phyloP scores from a whole-genome alignment of 495 filamentous ascomycete species.

The Articulospora tetracladia region DNA sequence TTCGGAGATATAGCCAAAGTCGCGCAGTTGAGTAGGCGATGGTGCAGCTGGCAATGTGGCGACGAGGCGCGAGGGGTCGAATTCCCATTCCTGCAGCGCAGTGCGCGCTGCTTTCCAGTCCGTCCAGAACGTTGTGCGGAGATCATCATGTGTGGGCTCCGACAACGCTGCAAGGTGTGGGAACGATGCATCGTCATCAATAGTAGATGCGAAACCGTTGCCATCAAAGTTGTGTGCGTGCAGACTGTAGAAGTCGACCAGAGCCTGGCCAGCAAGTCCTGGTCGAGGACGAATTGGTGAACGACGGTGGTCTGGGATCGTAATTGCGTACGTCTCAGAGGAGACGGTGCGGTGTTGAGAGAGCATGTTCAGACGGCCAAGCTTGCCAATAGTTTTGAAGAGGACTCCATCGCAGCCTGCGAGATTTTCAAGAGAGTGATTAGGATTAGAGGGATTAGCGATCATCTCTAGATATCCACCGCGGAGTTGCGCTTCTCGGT shows the following conservation, averaged over 20 bases:
- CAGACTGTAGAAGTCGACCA: slow-evolving; percentile 49
- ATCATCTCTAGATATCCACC: slow-evolving; percentile 64
- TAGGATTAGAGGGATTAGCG: slow-evolving; percentile 47
- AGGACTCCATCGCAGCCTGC: slow-evolving; percentile 81
- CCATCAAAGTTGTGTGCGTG: slow-evolving; percentile 56
- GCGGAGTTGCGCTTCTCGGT: slow-evolving; percentile 84
- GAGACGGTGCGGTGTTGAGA: slow-evolving; percentile 66
- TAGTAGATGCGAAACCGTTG: slow-evolving; percentile 53
- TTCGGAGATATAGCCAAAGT: slow-evolving; percentile 66
- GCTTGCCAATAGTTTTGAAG: slow-evolving; percentile 71
- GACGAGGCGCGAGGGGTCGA: slow-evolving; percentile 49
- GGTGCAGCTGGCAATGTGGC: slow-evolving; percentile 38
- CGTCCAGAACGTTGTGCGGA: slow-evolving; percentile 67
- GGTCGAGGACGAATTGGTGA: slow-evolving; percentile 25
- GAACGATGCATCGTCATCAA: slow-evolving; percentile 32
- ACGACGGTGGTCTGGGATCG: slow-evolving; percentile 25
- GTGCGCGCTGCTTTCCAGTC: slow-evolving; percentile 81
- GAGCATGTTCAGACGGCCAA: slow-evolving; percentile 85
- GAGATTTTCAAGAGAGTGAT: slow-evolving; percentile 80
- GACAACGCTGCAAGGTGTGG: slow-evolving; percentile 2
- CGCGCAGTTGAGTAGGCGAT: slow-evolving; percentile 44
- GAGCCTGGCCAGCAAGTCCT: slow-evolving; percentile 36
- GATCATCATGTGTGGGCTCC: slow-evolving; percentile 38
- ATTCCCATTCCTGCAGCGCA: slow-evolving; percentile 77
- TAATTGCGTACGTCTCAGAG: slow-evolving; percentile 14